Evolutionary conservation across 108 stramenopile species (phyloP).

Genomic region (Conticribra guillardii): DNA sequence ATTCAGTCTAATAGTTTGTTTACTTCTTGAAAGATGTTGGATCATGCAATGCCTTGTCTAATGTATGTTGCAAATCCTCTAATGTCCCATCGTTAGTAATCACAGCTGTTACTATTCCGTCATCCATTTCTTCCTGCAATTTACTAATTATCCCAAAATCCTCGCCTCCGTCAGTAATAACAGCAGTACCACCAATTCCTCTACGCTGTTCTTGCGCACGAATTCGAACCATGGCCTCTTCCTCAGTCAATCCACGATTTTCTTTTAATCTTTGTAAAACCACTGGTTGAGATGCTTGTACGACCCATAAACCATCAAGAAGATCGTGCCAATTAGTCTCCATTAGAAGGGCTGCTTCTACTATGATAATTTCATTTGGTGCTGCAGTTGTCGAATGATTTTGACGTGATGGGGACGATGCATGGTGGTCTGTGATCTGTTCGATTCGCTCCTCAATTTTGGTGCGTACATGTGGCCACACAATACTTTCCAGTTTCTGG

Average conservation of each 20-base stretch:
- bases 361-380: conserved; percentile 49
- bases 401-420: conserved; percentile 1
- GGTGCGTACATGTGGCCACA: conserved; percentile 81
- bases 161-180: not conserved
- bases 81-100: conserved; percentile 69
- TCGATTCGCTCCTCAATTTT: conserved; percentile 58
- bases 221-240: conserved; percentile 71
- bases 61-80: conserved; percentile 19
- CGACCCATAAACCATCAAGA: conserved; percentile 83
- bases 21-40: conserved; percentile 22
- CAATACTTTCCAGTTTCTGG: conserved; percentile 69
- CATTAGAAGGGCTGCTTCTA: conserved; percentile 81
- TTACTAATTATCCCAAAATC: not conserved
- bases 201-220: conserved; percentile 64
- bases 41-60: conserved; percentile 47
- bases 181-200: conserved; percentile 61
- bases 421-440: conserved; percentile 25
- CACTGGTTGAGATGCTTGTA: conserved; percentile 48
- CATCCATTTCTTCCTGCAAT: not conserved
- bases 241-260: conserved; percentile 59
- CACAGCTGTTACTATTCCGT: conserved; percentile 63
- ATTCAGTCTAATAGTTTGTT: not conserved
- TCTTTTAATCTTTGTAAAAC: conserved; percentile 65
- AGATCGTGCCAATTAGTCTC: conserved; percentile 84
- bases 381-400: conserved; percentile 8